Percentiles rank a stretch among this genome's conserved stretches.
Conservation (phyloP, 108 stramenopile genomes). For the Cyclotella atomus region DNA sequence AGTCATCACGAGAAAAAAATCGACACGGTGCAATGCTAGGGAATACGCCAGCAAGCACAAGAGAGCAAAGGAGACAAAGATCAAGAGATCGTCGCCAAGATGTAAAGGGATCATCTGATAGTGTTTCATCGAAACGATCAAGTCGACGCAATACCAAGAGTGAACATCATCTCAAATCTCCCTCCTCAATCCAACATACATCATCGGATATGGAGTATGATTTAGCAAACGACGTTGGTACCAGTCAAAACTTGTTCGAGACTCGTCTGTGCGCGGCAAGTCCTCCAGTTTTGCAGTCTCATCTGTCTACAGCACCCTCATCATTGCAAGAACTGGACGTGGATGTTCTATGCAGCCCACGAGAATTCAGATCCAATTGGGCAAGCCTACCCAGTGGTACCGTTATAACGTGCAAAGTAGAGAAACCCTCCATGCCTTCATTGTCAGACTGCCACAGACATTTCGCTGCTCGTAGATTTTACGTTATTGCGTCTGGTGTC, state of each 20-base stretch:
- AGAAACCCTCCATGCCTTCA: not conserved
- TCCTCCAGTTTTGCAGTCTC: not conserved
- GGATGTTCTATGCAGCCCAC: conserved; percentile 25
- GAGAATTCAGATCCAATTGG: conserved; percentile 26
- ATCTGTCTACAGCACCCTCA: not conserved
- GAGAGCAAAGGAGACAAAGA: not conserved
- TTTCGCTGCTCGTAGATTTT: conserved; percentile 14
- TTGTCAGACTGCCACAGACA: conserved; percentile 24
- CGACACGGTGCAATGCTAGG: not conserved
- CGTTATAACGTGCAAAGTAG: not conserved
- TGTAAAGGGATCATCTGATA: not conserved
- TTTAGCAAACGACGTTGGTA: not conserved
- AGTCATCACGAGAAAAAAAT: not conserved
- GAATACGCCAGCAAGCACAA: not conserved
- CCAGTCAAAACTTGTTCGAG: conserved; percentile 7
- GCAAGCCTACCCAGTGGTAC: conserved; percentile 10
- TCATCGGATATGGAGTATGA: not conserved
- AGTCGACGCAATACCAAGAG: not conserved
- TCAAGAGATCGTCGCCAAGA: not conserved
- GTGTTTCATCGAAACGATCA: not conserved
- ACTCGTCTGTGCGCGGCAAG: conserved; percentile 13
- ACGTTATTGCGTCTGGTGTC: conserved; percentile 29
- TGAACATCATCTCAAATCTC: too few relatives aligned
- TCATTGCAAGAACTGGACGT: conserved; percentile 3
- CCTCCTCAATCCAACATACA: not conserved